Evolutionary conservation across 1,139 yeast genomes (phyloP).

Genomic region (Diutina mesorugosa): DNA sequence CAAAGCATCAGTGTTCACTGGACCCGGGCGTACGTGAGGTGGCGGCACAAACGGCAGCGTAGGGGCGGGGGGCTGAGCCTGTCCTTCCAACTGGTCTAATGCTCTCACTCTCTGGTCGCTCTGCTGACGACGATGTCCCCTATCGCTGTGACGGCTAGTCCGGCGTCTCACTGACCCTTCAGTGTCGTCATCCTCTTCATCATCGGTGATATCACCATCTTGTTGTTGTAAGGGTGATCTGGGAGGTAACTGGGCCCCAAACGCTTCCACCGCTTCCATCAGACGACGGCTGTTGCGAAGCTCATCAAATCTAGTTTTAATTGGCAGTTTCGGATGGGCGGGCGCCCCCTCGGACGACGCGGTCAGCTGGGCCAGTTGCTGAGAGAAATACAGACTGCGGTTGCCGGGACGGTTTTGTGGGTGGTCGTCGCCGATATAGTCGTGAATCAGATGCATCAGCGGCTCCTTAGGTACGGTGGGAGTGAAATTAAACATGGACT

Average conservation of each 20-base stretch:
- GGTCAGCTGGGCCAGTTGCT: not conserved
- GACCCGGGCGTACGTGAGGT: not conserved
- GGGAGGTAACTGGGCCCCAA: not conserved
- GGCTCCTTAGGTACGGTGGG: not conserved
- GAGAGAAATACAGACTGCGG: not conserved
- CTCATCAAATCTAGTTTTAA: not conserved
- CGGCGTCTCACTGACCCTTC: not conserved
- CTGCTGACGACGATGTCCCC: not conserved
- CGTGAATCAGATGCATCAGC: not conserved
- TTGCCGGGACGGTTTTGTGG: not conserved
- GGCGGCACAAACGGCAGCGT: not conserved
- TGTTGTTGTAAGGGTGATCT: not conserved
- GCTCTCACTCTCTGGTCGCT: not conserved
- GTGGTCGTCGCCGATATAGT: not conserved
- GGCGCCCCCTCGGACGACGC: not conserved
- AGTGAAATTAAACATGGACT: not conserved
- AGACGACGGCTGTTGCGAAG: not conserved
- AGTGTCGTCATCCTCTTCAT: not conserved
- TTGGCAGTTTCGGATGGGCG: not conserved
- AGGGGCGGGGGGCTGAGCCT: not conserved
- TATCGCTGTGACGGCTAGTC: not conserved
- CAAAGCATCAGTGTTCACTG: constrained; percentile 6
- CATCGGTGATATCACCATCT: not conserved
- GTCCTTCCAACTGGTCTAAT: not conserved
- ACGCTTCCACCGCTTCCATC: not conserved